phyloP scores from a whole-genome alignment of 768 basidiomycete species.

The Leccinum uliginosum region DNA sequence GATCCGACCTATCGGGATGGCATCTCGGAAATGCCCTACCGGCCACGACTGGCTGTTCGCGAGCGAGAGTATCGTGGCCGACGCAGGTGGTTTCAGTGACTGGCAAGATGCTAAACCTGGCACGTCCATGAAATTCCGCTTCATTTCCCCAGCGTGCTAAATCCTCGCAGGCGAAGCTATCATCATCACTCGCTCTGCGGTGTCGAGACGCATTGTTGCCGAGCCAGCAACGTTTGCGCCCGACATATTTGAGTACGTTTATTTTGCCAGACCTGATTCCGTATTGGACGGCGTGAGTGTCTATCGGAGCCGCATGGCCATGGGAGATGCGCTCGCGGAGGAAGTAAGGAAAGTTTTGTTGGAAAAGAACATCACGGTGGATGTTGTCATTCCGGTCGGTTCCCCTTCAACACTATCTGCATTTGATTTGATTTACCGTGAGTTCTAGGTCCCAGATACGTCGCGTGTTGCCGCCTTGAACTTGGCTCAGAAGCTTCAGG shows the following conservation, averaged over 20 bases:
- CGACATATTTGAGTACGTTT: conserved; percentile 98
- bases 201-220: conserved; percentile 72
- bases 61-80: conserved; percentile 94
- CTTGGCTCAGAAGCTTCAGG: conserved; percentile 79
- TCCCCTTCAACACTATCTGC: not conserved
- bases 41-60: conserved; percentile 88
- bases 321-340: conserved; percentile 93
- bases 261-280: conserved; percentile 96
- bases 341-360: conserved; percentile 75
- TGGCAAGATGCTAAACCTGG: conserved; percentile 95
- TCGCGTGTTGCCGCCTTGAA: conserved; percentile 95
- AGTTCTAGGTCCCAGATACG: conserved; percentile 82
- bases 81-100: conserved; percentile 84
- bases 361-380: conserved; percentile 66
- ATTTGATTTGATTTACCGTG: conserved; percentile 1
- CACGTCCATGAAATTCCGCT: conserved; percentile 27
- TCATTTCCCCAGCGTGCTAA: not conserved
- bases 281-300: conserved; percentile 97
- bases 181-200: conserved; percentile 81
- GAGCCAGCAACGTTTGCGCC: conserved; percentile 79
- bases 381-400: conserved; percentile 91
- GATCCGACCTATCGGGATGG: conserved; percentile 90
- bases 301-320: conserved; percentile 97
- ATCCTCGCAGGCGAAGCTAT: conserved; percentile 75
- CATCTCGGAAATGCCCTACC: conserved; percentile 50